These are phyloP conservation scores for Akanthomyces uredinophilus DNA, from an alignment of 2,329 filamentous ascomycete genomes.

Conservation along the genomic window DNA sequence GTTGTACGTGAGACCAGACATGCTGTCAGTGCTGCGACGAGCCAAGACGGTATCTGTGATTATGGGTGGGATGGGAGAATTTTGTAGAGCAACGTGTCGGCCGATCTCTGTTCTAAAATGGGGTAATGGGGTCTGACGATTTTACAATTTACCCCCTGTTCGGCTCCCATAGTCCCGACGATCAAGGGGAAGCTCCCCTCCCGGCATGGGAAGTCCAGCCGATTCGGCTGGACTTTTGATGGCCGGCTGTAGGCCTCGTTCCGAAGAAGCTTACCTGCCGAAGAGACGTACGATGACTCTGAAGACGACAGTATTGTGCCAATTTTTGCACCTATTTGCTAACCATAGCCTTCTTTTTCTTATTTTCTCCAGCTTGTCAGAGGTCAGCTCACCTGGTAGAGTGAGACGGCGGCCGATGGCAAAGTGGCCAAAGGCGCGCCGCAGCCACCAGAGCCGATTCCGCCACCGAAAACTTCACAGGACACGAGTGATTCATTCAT, in stretches of 20 bases:
- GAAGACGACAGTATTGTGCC: background rate
- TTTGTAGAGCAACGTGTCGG: background rate
- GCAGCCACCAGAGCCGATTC: background rate
- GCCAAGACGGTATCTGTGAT: background rate
- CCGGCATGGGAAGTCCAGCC: background rate
- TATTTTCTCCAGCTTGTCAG: background rate
- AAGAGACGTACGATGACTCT: background rate
- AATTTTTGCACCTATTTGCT: background rate
- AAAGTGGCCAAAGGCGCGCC: background rate
- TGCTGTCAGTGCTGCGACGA: background rate
- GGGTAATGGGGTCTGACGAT: conserved; percentile 1
- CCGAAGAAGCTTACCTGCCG: background rate
- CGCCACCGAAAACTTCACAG: background rate
- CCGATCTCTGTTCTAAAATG: background rate
- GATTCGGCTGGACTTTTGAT: background rate
- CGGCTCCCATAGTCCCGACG: background rate
- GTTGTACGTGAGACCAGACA: background rate
- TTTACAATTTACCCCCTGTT: background rate
- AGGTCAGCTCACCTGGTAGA: background rate
- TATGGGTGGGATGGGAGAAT: background rate
- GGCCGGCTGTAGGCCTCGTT: background rate
- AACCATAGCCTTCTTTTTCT: background rate
- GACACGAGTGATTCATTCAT: background rate
- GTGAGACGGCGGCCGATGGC: background rate
- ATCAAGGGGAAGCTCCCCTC: background rate